Conservation (phyloP, 2,329 filamentous ascomycete genomes). For the Colletotrichum nymphaeae region DNA sequence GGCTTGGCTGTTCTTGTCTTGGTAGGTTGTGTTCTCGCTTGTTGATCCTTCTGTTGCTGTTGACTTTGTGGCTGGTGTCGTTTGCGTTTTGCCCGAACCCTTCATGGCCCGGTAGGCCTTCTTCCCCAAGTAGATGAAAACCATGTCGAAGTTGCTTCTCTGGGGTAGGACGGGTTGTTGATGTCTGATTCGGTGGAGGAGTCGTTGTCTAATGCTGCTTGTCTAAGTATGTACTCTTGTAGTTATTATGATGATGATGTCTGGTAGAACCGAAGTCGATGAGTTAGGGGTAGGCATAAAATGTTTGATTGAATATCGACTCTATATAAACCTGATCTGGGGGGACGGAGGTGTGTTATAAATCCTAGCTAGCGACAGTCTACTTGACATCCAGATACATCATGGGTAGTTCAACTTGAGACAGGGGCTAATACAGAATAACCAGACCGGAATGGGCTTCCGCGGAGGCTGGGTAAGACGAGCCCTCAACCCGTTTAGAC, state of each 20-base stretch:
- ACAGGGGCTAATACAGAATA: neutral
- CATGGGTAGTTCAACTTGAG: neutral
- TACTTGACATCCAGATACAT: neutral
- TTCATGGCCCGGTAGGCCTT: slow-evolving; percentile 19
- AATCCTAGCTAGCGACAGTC: neutral
- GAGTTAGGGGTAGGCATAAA: neutral
- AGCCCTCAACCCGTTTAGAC: neutral
- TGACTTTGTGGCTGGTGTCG: neutral
- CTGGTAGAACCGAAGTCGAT: neutral
- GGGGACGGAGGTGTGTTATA: neutral
- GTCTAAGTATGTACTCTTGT: neutral
- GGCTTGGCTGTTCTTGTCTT: neutral
- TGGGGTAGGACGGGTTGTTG: neutral
- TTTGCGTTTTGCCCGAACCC: neutral
- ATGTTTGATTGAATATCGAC: neutral
- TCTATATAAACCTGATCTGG: neutral
- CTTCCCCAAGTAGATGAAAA: slow-evolving; percentile 29
- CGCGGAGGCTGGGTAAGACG: neutral
- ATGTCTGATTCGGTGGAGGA: neutral
- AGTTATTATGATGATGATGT: neutral
- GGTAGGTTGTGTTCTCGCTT: neutral
- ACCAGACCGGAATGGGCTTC: neutral
- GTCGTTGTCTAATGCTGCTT: neutral
- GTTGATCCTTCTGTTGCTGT: neutral
- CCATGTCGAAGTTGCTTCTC: neutral